These are phyloP conservation scores for Apiospora pterosperma DNA, from an alignment of 2,329 filamentous ascomycete species.

Conservation along the genomic window DNA sequence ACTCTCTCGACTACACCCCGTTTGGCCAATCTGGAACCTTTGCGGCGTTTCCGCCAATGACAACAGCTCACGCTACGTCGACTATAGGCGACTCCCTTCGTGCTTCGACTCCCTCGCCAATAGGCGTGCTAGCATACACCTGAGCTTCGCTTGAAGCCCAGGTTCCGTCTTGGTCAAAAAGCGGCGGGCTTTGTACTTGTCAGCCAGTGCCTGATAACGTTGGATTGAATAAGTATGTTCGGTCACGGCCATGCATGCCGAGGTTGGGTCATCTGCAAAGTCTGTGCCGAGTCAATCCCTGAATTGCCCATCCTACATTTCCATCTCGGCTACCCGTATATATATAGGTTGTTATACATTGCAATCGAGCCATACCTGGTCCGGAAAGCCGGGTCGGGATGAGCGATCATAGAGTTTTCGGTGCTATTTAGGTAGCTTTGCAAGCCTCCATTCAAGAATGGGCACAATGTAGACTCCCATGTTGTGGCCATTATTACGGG, in stretches of 20 bases:
- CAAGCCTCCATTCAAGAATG: not conserved
- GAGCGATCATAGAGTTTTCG: not conserved
- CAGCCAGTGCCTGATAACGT: not conserved
- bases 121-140: not conserved
- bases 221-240: not conserved
- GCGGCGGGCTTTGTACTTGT: not conserved
- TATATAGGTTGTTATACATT: too few species aligned
- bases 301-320: not conserved
- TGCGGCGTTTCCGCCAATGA: not conserved
- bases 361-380: not conserved
- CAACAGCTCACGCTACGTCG: not conserved
- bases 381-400: not conserved
- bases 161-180: too few species aligned
- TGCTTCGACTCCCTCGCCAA: not conserved
- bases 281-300: not conserved
- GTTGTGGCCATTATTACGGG: not conserved
- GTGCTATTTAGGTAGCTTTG: not conserved
- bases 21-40: not conserved
- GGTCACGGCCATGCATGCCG: not conserved
- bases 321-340: not conserved
- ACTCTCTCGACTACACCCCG: not conserved
- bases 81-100: slow-evolving; percentile 1
- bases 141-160: too few species aligned
- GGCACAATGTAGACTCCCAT: not conserved
- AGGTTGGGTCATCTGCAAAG: not conserved